phyloP scores from a whole-genome alignment of 2,329 filamentous ascomycete genomes.

The Colletotrichum eleusines region DNA sequence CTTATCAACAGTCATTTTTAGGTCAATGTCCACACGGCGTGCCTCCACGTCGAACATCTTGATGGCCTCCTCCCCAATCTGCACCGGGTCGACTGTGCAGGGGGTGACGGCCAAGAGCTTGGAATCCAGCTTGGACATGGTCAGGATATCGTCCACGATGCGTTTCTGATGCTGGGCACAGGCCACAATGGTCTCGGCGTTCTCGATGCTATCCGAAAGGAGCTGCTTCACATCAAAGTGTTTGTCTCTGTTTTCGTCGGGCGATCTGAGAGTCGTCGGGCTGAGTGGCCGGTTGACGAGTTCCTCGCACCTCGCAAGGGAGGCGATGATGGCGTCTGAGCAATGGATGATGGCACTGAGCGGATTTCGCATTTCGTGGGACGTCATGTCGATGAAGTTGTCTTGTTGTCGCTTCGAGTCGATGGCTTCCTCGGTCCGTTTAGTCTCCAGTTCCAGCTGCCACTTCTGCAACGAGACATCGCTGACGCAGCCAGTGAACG shows the following conservation, averaged over 20 bases:
- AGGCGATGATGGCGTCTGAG: constrained; percentile 75
- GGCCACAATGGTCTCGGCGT: constrained; percentile 80
- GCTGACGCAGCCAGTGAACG: constrained; percentile 62
- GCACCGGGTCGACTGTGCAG: constrained; percentile 74
- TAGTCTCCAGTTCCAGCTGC: constrained; percentile 63
- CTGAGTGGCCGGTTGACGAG: constrained; percentile 47
- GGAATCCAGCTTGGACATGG: constrained; percentile 81
- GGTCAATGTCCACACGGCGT: constrained; percentile 74
- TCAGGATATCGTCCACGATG: constrained; percentile 81
- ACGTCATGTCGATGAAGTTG: constrained; percentile 83
- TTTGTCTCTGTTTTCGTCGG: constrained; percentile 19
- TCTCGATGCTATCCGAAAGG: constrained; percentile 74
- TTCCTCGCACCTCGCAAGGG: constrained; percentile 59
- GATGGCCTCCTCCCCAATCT: constrained; percentile 74
- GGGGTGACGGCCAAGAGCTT: constrained; percentile 80
- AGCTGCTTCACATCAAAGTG: constrained; percentile 53
- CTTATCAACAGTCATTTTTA: constrained; percentile 72
- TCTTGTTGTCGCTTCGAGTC: constrained; percentile 78
- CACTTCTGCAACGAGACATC: constrained; percentile 64
- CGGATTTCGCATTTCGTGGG: constrained; percentile 80
- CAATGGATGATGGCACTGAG: constrained; percentile 80
- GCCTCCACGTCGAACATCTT: constrained; percentile 86
- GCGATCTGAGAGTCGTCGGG: constrained; percentile 2
- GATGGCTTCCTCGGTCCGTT: constrained; percentile 66
- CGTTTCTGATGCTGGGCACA: constrained; percentile 85